These are phyloP conservation scores for Macroventuria anomochaeta DNA, from an alignment of 2,329 filamentous ascomycete genomes.

Conservation along the genomic window DNA sequence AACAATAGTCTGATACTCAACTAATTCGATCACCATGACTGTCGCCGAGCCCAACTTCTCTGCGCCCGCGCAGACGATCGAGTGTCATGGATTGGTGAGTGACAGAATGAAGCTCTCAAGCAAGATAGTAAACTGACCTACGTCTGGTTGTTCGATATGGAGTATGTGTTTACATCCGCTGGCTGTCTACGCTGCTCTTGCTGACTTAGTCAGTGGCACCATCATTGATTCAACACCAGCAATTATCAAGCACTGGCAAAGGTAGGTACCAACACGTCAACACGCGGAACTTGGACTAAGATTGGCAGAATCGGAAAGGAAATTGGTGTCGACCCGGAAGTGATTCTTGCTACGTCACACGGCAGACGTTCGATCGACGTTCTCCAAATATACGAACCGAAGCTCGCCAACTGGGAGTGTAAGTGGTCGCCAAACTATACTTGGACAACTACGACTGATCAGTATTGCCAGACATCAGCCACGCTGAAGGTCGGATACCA, in stretches of 20 bases:
- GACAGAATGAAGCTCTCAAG: neutral
- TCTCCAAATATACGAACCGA: constrained; percentile 77
- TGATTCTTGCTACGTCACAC: constrained; percentile 89
- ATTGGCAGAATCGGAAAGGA: constrained; percentile 73
- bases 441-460: constrained; percentile 7
- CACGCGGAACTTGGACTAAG: constrained; percentile 15
- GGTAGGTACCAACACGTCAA: constrained; percentile 54
- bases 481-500: constrained; percentile 80
- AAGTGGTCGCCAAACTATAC: constrained; percentile 45
- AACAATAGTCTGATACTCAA: neutral
- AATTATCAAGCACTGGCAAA: constrained; percentile 78
- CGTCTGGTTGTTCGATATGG: constrained; percentile 46
- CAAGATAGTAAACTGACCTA: neutral
- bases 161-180: constrained; percentile 22
- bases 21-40: constrained; percentile 32
- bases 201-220: constrained; percentile 63
- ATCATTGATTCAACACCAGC: constrained; percentile 82
- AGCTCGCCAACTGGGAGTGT: constrained; percentile 94
- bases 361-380: constrained; percentile 89
- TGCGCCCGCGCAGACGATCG: constrained; percentile 49
- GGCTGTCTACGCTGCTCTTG: neutral
- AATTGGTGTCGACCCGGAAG: constrained; percentile 81
- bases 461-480: constrained; percentile 69
- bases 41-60: constrained; percentile 49
- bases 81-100: constrained; percentile 54